These are phyloP conservation scores for Brasilioporus rufonigricans DNA, from an alignment of 768 basidiomycete genomes.

Conservation along the genomic window DNA sequence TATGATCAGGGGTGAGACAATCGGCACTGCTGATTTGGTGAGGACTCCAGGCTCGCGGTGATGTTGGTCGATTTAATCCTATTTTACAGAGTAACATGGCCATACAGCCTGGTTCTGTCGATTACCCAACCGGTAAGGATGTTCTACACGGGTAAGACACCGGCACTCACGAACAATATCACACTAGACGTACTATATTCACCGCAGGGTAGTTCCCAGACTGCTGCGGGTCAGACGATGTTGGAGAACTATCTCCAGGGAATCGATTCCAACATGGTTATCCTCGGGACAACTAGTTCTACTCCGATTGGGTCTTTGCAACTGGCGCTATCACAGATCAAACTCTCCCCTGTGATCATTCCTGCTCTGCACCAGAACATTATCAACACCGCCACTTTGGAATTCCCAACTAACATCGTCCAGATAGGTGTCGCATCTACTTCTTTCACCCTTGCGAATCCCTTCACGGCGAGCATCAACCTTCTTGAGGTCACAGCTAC, in stretches of 20 bases:
- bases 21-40: conserved; percentile 61
- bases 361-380: conserved; percentile 63
- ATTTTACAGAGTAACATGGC: conserved; percentile 46
- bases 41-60: conserved; percentile 8
- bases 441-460: conserved; percentile 58
- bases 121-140: conserved; percentile 51
- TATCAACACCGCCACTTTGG: conserved; percentile 52
- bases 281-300: conserved; percentile 52
- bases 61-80: neutral
- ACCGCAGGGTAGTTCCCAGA: conserved; percentile 49
- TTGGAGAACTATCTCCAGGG: conserved; percentile 73
- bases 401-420: conserved; percentile 62
- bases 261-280: conserved; percentile 50
- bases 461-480: conserved; percentile 72
- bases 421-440: conserved; percentile 58
- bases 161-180: conserved; percentile 2
- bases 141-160: neutral
- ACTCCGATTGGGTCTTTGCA: conserved; percentile 63
- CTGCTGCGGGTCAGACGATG: conserved; percentile 51
- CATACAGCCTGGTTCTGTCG: conserved; percentile 56
- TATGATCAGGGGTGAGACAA: conserved; percentile 42
- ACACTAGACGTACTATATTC: conserved; percentile 56
- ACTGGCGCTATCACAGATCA: conserved; percentile 57
- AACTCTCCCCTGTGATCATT: conserved; percentile 58
- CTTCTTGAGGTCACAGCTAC: conserved; percentile 52